Evolutionary conservation across 2,329 filamentous ascomycete genomes (phyloP).

Genomic region (Pseudocercospora musae): DNA sequence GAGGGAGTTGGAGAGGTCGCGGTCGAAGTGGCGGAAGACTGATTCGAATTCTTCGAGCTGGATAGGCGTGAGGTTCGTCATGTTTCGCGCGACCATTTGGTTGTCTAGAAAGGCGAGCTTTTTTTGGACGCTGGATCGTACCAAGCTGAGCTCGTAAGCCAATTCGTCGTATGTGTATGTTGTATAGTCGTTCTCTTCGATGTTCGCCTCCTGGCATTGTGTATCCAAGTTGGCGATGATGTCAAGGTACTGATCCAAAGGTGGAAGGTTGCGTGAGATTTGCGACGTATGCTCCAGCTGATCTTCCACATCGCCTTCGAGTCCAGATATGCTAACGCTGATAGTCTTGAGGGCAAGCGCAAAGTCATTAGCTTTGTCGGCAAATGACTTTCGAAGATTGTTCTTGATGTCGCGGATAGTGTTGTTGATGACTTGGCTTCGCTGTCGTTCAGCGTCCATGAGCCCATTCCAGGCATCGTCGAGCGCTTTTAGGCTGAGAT

Average conservation of each 20-base stretch:
- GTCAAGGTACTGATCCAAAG: slow-evolving; percentile 85
- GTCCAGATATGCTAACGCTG: slow-evolving; percentile 89
- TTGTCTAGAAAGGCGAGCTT: slow-evolving; percentile 97
- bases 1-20: slow-evolving; percentile 83
- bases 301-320: slow-evolving; percentile 95
- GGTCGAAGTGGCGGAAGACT: slow-evolving; percentile 96
- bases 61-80: slow-evolving; percentile 98
- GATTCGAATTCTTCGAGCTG: slow-evolving; percentile 98
- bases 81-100: slow-evolving; percentile 95
- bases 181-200: slow-evolving; percentile 99
- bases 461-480: slow-evolving; percentile 79
- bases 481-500: slow-evolving; percentile 76
- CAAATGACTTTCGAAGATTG: slow-evolving; percentile 83
- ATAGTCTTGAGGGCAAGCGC: slow-evolving; percentile 92
- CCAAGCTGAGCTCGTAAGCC: slow-evolving; percentile 85
- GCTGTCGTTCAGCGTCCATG: slow-evolving; percentile 78
- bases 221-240: slow-evolving; percentile 82
- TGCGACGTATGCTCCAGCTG: slow-evolving; percentile 83
- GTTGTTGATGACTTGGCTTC: slow-evolving; percentile 94
- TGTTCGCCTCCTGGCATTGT: slow-evolving; percentile 93
- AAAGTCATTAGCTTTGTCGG: slow-evolving; percentile 98
- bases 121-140: slow-evolving; percentile 89
- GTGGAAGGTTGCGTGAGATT: slow-evolving; percentile 79
- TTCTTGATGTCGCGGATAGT: slow-evolving; percentile 99
- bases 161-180: slow-evolving; percentile 98